phyloP scores from a whole-genome alignment of 73 alveolate species.

The Uronychia binucleata region DNA sequence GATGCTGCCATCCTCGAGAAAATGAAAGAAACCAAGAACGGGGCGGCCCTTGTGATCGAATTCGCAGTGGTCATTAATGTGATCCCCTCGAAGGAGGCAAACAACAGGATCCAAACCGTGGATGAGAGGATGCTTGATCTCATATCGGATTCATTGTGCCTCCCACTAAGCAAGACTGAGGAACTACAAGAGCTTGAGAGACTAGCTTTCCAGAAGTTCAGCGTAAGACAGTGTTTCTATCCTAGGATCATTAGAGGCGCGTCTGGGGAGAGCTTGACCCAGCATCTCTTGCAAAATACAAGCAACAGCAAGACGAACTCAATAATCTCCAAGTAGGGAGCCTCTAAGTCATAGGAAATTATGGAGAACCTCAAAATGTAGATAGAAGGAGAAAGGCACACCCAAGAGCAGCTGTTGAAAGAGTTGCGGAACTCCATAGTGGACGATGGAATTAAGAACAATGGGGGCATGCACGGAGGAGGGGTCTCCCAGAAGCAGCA shows the following conservation, averaged over 20 bases:
- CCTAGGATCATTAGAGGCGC: slow-evolving; percentile 31
- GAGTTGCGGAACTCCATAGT: slow-evolving; percentile 33
- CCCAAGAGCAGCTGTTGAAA: slow-evolving; percentile 35
- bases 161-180: slow-evolving; percentile 6
- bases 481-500: background rate
- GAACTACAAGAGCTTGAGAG: slow-evolving; percentile 22
- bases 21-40: background rate
- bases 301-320: slow-evolving; percentile 32
- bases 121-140: slow-evolving; percentile 35
- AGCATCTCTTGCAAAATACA: slow-evolving; percentile 9
- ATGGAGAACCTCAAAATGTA: background rate
- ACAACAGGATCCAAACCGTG: background rate
- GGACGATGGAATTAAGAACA: background rate
- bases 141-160: slow-evolving; percentile 12
- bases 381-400: slow-evolving; percentile 44
- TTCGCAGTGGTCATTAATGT: slow-evolving; percentile 7
- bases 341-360: background rate
- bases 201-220: slow-evolving; percentile 31
- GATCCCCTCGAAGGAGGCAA: background rate
- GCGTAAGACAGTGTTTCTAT: slow-evolving; percentile 4
- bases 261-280: slow-evolving; percentile 73
- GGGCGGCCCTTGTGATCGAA: background rate
- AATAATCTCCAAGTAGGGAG: slow-evolving; percentile 27
- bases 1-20: background rate
- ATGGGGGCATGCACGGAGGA: background rate